Base-by-base conservation (phyloP, 257 asterid genomes). In the Eustoma russellianum region DNA sequence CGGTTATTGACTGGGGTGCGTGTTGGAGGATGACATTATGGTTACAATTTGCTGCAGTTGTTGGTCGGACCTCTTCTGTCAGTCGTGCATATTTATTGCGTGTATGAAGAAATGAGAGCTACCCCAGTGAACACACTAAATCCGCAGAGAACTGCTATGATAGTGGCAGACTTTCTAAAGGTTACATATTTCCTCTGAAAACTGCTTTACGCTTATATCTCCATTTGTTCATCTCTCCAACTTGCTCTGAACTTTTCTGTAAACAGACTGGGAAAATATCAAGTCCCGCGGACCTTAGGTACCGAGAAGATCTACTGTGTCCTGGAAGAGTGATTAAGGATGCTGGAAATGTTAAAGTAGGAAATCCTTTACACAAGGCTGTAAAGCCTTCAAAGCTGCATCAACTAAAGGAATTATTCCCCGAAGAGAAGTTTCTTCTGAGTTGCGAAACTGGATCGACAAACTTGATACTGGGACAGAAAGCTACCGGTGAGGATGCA, bases 131-230 rank as follows among this genome's bases (percentile, higher is more conserved):
- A 88, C 81, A 92, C 99, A 24, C 82, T 92, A 51, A 92, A 92
- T 65, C 94, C 95, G 2, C 99, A 88, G 73, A 73, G 99, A 77
- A 88, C 99, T 49, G 97, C 95, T 50, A 69, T 91, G 86, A 72
- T 91, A 13, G 82, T 91, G 34, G 94, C 92, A 14, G 90, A 83
- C 48, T 87, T 79, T 66, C n/a, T 87, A 41, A 82, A 85, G 96
- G 97, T 91, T 35, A 53, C 19, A 46, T 52, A 19, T 59, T 33
- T 52, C 56, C 24, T 52, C 34, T 10, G 33, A 11, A 2, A 38
- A 38, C 11, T 38, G 9, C 43, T 38, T 38, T 38, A 11, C 9
- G 1, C 5, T 38, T 24, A 24, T 24, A 24, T 24, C 30, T 24
- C 30, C 2, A 1, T 24, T 24, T 11, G 2, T 38, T 38, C 12